phyloP scores from a whole-genome alignment of 352 stramenopile species.

The Elongisporangium undulatum region DNA sequence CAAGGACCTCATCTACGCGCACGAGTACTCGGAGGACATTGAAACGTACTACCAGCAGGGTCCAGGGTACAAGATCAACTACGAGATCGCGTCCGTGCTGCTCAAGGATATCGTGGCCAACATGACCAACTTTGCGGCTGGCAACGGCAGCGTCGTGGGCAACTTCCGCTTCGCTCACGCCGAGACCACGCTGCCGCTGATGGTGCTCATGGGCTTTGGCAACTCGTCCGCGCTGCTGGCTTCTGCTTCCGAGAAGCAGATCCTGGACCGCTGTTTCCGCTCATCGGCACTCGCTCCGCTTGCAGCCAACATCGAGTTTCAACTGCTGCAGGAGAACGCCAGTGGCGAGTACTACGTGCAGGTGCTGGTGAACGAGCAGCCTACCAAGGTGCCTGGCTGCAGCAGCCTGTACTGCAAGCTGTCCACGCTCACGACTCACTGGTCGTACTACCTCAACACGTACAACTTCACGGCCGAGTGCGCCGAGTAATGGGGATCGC shows the following conservation, averaged over 20 bases:
- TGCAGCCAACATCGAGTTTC: constrained; percentile 72
- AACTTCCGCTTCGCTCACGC: constrained; percentile 68
- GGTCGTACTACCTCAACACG: constrained; percentile 47
- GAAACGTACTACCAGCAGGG: constrained; percentile 66
- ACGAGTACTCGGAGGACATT: constrained; percentile 68
- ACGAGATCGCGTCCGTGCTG: constrained; percentile 65
- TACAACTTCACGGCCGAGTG: constrained; percentile 34
- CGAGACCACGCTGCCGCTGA: constrained; percentile 67
- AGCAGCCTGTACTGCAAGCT: constrained; percentile 40
- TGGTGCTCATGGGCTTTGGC: constrained; percentile 59
- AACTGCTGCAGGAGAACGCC: constrained; percentile 35
- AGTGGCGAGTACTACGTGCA: constrained; percentile 44
- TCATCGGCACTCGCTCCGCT: constrained; percentile 57
- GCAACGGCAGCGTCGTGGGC: constrained; percentile 25
- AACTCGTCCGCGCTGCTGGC: constrained; percentile 27
- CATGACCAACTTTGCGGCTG: constrained; percentile 44
- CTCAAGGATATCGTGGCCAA: constrained; percentile 44
- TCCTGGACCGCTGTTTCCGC: constrained; percentile 45
- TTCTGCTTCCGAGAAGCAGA: constrained; percentile 24
- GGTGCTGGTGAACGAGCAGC: constrained; percentile 40
- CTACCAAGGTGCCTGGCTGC: constrained; percentile 29
- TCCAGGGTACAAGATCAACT: constrained; percentile 60
- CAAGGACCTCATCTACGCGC: constrained; percentile 25
- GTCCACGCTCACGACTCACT: constrained; percentile 36
- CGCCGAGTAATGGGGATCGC: constrained; percentile 12